phyloP scores from a whole-genome alignment of 768 basidiomycete genomes.

The Sarcodon aspratus region DNA sequence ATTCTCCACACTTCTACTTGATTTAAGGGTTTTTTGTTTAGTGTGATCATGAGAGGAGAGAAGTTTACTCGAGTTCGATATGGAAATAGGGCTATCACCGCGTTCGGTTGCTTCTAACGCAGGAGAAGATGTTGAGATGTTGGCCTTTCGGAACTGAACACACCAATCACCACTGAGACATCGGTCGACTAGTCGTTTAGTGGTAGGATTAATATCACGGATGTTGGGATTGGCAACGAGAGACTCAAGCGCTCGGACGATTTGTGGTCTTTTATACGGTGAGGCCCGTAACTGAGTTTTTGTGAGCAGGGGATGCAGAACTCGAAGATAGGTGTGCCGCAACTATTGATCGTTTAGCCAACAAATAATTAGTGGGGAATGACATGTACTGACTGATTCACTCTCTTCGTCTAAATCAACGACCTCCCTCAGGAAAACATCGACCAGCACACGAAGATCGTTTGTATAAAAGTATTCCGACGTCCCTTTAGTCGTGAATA shows the following conservation, averaged over 20 bases:
- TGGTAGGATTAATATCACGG: slow-evolving; percentile 78
- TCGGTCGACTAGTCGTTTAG: slow-evolving; percentile 82
- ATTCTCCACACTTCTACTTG: slow-evolving; percentile 58
- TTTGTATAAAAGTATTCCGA: slow-evolving; percentile 98
- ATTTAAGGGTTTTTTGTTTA: slow-evolving; percentile 38
- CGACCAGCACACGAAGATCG: slow-evolving; percentile 90
- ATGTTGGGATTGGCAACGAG: slow-evolving; percentile 65
- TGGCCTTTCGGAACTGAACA: slow-evolving; percentile 44
- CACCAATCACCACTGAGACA: slow-evolving; percentile 87
- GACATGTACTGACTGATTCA: slow-evolving; percentile 59
- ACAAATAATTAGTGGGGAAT: not conserved
- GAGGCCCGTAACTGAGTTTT: slow-evolving; percentile 80
- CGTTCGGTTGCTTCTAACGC: slow-evolving; percentile 18
- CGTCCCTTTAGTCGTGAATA: slow-evolving; percentile 89
- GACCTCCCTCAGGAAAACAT: slow-evolving; percentile 94
- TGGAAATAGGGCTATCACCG: slow-evolving; percentile 32
- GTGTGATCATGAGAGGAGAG: slow-evolving; percentile 16
- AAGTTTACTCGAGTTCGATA: slow-evolving; percentile 25
- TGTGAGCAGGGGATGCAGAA: slow-evolving; percentile 88
- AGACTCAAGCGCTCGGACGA: slow-evolving; percentile 72
- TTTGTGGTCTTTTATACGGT: slow-evolving; percentile 89
- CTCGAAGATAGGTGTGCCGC: slow-evolving; percentile 94
- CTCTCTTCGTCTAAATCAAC: slow-evolving; percentile 87
- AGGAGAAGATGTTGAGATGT: slow-evolving; percentile 4
- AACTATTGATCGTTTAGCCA: slow-evolving; percentile 31